A percentile compares a stretch with the other conserved stretches of the same genome.
phyloP scores from a whole-genome alignment of 2,329 filamentous ascomycete genomes.

The Colletotrichum aenigma region DNA sequence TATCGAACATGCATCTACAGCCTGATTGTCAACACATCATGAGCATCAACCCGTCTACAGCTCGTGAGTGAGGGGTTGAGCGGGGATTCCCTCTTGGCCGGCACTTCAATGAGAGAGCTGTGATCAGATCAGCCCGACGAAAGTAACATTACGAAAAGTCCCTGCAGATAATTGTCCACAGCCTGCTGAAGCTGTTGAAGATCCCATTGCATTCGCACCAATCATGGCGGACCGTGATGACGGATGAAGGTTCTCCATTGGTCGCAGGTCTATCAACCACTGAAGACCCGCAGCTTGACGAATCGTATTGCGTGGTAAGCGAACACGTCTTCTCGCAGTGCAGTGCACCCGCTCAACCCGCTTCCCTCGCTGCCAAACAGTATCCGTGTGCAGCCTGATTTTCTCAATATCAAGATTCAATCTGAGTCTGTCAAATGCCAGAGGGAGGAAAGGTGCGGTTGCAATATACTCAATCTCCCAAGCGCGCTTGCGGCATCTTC shows the following conservation, averaged over 20 bases:
- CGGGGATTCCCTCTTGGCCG: not conserved
- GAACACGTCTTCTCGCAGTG: not conserved
- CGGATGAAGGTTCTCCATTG: not conserved
- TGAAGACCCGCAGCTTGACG: not conserved
- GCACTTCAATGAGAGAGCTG: not conserved
- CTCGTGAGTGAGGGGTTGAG: not conserved
- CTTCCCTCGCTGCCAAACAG: not conserved
- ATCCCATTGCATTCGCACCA: not conserved
- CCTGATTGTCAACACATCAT: not conserved
- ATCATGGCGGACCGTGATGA: not conserved
- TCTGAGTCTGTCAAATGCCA: not conserved
- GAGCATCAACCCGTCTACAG: not conserved
- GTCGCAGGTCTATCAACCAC: not conserved
- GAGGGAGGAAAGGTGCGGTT: not conserved
- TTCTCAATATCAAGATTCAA: not conserved
- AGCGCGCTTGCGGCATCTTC: not conserved
- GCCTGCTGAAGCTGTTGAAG: not conserved
- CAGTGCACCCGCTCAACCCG: not conserved
- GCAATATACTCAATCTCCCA: not conserved
- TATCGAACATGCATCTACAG: not conserved
- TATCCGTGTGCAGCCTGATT: not conserved
- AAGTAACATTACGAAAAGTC: not conserved
- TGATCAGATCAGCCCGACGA: not conserved
- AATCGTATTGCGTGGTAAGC: not conserved
- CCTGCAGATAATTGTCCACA: not conserved